Percentiles rank a stretch among this genome's conserved stretches.
phyloP scores from a whole-genome alignment of 306 rosid species.

The Sesbania bispinosa region DNA sequence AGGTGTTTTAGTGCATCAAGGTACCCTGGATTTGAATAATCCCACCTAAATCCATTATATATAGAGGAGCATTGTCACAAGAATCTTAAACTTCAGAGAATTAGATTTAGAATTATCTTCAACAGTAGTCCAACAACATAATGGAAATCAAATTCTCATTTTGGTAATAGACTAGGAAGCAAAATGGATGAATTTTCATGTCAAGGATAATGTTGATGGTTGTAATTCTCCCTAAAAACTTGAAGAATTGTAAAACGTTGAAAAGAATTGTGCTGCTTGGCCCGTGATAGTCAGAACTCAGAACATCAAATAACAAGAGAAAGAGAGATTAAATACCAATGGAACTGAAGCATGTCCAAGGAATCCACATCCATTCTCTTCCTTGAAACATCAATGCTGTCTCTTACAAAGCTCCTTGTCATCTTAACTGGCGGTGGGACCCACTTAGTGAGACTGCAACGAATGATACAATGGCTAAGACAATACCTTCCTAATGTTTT shows the following conservation, averaged over 20 bases:
- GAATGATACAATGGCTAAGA: conserved; percentile 27
- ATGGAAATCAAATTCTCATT: background rate
- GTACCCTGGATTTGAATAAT: conserved; percentile 82
- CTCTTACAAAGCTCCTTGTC: conserved; percentile 85
- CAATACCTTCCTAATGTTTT: background rate
- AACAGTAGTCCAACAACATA: conserved; percentile 7
- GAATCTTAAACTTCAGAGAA: background rate
- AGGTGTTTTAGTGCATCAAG: conserved; percentile 94
- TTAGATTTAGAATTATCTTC: background rate
- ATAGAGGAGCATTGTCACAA: conserved; percentile 12
- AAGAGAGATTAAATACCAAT: conserved; percentile 56
- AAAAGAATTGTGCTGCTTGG: background rate
- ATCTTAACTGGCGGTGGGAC: conserved; percentile 98
- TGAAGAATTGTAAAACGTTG: conserved; percentile 7
- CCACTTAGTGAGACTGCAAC: conserved; percentile 92
- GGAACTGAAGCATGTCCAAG: conserved; percentile 98
- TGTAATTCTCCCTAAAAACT: background rate
- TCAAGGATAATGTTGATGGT: conserved; percentile 14
- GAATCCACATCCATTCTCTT: conserved; percentile 95
- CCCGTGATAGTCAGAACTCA: background rate
- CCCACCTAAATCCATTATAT: conserved; percentile 75
- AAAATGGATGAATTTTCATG: conserved; percentile 6
- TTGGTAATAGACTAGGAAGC: background rate
- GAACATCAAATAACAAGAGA: conserved; percentile 6
- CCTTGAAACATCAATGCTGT: conserved; percentile 74